Base-by-base conservation (phyloP, 768 basidiomycete genomes). In the Pulveroboletus sp. region DNA sequence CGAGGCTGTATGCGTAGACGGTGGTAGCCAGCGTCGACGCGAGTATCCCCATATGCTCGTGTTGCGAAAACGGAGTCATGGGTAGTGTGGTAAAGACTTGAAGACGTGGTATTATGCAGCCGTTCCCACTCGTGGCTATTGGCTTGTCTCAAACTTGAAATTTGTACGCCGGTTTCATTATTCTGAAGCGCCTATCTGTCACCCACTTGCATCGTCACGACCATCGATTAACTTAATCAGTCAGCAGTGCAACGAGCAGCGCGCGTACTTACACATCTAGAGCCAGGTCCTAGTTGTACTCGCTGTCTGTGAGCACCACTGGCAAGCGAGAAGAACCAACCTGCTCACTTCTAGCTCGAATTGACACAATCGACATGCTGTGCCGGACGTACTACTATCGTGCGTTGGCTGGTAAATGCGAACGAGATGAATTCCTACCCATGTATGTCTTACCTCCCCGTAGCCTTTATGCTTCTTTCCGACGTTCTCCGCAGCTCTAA, bases 101-200 rank as follows among this genome's bases (percentile, higher is more conserved):
- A 20, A 40, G 45, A 38, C 39, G 49, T 51, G 60, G 55, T 46
- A 34, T 35, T 40, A 38, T 40, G 29, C 40, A 39, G 32, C 37
- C 20, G 41, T 61, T 61, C 61, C 58, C 60, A 56, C 61, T 52
- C 47, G 37, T 60, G 61, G 47, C 35, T 35, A 55, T 59, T 50
- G 57, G 47, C 17, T 23, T 45, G 33, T 20, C 47, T 17, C 14
- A 19, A 62, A 55, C 47, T 17, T 12, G n/a, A 62, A 55, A 56
- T 47, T 48, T 31, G 45, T 27, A 42, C 21, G 39, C 51, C 55
- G 24, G 25, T n/a, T n/a, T n/a, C n/a, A n/a, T n/a, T n/a, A n/a
- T n/a, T n/a, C n/a, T n/a, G n/a, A n/a, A n/a, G n/a, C 19, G 7
- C 37, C 29, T 16, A 43, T 29, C 45, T 52, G 60, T 56, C 57